phyloP scores from a whole-genome alignment of 164 flowering plant species.

The Nelumbo lutea region DNA sequence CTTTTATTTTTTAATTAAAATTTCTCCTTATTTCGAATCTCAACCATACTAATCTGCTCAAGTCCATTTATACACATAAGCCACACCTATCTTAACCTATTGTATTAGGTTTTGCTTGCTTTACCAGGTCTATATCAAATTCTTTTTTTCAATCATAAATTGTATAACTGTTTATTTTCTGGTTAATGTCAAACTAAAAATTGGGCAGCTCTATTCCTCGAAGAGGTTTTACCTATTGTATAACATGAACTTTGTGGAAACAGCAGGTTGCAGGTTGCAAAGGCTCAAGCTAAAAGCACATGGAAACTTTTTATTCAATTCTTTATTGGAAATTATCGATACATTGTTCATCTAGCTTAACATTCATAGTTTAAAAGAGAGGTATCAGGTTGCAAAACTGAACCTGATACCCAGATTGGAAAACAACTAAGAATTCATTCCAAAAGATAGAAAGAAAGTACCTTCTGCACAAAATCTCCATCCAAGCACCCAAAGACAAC shows the following conservation, averaged over 20 bases:
- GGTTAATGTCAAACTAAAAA: not conserved
- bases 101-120: too few relatives aligned
- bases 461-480: slow-evolving; percentile 57
- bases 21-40: too few relatives aligned
- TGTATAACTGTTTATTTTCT: too few relatives aligned
- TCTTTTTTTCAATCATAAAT: too few relatives aligned
- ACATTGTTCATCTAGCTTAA: not conserved
- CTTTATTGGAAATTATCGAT: not conserved
- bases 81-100: too few relatives aligned
- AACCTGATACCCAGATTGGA: too few relatives aligned
- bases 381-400: too few relatives aligned
- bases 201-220: not conserved
- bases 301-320: not conserved
- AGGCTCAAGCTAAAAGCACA: not conserved
- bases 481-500: slow-evolving; percentile 70
- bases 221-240: not conserved
- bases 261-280: not conserved
- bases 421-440: not conserved
- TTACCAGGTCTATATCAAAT: too few relatives aligned
- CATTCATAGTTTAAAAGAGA: too few relatives aligned
- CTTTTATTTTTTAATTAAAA: too few relatives aligned
- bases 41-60: too few relatives aligned
- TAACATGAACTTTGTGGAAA: not conserved
- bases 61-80: too few relatives aligned
- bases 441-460: slow-evolving; percentile 11